Base-by-base conservation (phyloP, 2,329 filamentous ascomycete species). In the Ascochyta pisi region DNA sequence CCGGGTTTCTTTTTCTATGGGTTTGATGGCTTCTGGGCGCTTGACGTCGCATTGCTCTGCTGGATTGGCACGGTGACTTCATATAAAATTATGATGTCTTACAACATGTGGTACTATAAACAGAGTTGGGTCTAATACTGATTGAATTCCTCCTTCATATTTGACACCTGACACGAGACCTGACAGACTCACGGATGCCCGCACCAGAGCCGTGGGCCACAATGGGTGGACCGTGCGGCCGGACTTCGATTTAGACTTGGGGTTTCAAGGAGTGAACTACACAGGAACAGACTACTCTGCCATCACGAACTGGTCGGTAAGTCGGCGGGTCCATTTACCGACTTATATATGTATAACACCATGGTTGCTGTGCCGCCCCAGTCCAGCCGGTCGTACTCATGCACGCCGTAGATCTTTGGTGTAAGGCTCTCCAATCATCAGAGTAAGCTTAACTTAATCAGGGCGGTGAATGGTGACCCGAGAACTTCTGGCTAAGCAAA, bases 191-290 rank as follows among this genome's bases (percentile, higher is more conserved):
- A 66, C 58, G 61, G 57, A 55, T 63, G 57, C 62, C 65, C 64
- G 63, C 61, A 63, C 50, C 40, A 54, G 39, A 53, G 40, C 58
- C 55, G 64, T 60, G 49, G 38, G 37, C 27, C 42, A 43, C 29
- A 19, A 19, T 38, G 35, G 22, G 27, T 59, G 62, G 58, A 54
- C 63, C 59, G 61, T 67, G 60, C 64, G 29, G 58, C 62, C 61
- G 63, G 62, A 58, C 37, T 54, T 53, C 35, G 50, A 22, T 41
- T 53, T 54, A n/a, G 41, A 31, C 24, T 49, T 55, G 29, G 40
- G 42, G 38, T 44, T 46, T 42, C 34, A 55, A 48, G 34, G 16
- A 58, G 57, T 45, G 46, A 39, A 34, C 57, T 35, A 29, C 23
- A 22, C 22, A 22, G 26, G 34, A 48, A 39, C 6, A 29, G 9